Evolutionary conservation across 306 rosid genomes (phyloP).

Genomic region (Casuarina equisetifolia): DNA sequence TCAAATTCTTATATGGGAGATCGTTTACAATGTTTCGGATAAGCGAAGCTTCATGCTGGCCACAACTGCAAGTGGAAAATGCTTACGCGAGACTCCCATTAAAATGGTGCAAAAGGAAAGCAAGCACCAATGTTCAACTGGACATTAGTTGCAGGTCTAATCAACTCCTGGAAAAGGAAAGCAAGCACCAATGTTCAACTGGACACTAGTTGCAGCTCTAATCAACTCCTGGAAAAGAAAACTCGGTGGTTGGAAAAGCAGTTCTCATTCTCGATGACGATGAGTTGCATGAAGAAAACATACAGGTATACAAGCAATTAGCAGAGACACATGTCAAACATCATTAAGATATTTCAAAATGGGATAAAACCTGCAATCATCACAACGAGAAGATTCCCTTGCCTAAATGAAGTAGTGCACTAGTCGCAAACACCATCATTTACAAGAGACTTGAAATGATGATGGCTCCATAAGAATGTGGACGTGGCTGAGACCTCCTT

Average conservation of each 20-base stretch:
- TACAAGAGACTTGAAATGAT: neutral
- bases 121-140: neutral
- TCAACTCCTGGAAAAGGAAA: neutral
- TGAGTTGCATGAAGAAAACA: constrained; percentile 1
- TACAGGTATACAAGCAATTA: neutral
- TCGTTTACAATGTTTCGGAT: too few species aligned
- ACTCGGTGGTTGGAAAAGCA: neutral
- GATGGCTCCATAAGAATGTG: neutral
- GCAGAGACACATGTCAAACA: neutral
- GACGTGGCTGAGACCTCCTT: neutral
- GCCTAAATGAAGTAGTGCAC: neutral
- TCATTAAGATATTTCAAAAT: neutral
- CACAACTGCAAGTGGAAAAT: constrained; percentile 3
- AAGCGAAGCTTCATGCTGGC: neutral
- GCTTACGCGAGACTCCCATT: neutral
- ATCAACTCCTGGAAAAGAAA: neutral
- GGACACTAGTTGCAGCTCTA: neutral
- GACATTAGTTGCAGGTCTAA: neutral
- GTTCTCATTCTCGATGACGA: neutral
- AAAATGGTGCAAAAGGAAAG: neutral
- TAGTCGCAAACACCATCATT: neutral
- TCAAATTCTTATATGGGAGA: neutral
- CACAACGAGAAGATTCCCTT: neutral
- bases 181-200: neutral
- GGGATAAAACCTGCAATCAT: neutral